These are phyloP conservation scores for Aspergillus heteromorphus DNA, from an alignment of 495 filamentous ascomycete species.

Conservation along the genomic window DNA sequence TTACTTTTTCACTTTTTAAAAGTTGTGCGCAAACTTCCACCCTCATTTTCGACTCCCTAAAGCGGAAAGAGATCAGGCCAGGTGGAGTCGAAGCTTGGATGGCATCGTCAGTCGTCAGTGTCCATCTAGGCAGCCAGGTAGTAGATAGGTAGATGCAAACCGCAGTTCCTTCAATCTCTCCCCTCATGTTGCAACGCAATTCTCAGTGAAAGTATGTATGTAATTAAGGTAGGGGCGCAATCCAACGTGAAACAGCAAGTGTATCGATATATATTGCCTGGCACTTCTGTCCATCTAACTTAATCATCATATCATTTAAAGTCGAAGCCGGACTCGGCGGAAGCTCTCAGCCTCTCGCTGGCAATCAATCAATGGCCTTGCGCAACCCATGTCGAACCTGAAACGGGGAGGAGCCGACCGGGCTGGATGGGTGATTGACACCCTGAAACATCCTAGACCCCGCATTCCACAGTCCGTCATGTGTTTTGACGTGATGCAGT, in stretches of 20 bases:
- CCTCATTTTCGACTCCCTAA: background rate
- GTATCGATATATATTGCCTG: background rate
- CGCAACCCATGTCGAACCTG: slow-evolving; percentile 1
- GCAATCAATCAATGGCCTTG: background rate
- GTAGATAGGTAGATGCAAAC: no score
- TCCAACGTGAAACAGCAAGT: background rate
- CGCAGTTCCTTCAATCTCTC: no score
- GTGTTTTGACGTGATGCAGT: slow-evolving; percentile 7
- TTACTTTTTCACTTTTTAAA: background rate
- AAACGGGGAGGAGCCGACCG: slow-evolving; percentile 10
- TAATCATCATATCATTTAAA: no score
- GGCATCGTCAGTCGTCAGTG: background rate
- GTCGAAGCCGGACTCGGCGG: background rate
- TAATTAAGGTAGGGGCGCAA: background rate
- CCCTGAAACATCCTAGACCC: slow-evolving; percentile 20
- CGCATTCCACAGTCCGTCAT: slow-evolving; percentile 19
- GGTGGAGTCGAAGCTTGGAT: background rate
- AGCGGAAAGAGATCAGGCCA: background rate
- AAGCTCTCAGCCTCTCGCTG: no score
- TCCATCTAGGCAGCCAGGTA: background rate
- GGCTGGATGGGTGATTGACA: slow-evolving; percentile 10
- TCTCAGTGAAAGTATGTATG: background rate
- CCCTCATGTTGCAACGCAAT: background rate
- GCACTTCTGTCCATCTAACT: background rate
- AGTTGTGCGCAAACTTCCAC: background rate